Evolutionary conservation across 1,284 basidiomycete species (phyloP).

Genomic region (Blastosporella zonata): DNA sequence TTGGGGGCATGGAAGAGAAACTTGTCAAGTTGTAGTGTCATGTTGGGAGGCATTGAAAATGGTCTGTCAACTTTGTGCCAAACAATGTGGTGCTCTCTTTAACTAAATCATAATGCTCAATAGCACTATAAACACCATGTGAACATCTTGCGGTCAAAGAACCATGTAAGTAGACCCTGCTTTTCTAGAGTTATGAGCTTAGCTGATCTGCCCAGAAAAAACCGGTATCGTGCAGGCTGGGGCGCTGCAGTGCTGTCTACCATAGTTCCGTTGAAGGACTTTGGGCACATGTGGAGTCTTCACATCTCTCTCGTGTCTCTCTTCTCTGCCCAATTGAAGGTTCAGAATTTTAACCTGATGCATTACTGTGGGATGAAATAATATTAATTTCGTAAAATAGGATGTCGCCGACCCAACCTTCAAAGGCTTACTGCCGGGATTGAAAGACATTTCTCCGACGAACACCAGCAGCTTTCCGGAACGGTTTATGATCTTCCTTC

Average conservation of each 20-base stretch:
- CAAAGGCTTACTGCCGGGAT: constrained; percentile 14
- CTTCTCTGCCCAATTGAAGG: constrained; percentile 23
- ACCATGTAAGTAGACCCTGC: constrained; percentile 15
- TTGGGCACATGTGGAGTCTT: constrained; percentile 19
- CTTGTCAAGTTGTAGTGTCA: constrained; percentile 20
- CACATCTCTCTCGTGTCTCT: constrained; percentile 20
- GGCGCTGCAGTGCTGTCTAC: constrained; percentile 3
- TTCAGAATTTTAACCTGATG: constrained; percentile 5
- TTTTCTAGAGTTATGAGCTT: neutral
- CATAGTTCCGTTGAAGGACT: constrained; percentile 18
- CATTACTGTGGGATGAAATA: neutral
- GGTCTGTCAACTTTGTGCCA: constrained; percentile 14
- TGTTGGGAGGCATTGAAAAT: constrained; percentile 21
- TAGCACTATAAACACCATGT: constrained; percentile 17
- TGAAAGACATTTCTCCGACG: constrained; percentile 19
- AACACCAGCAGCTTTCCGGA: constrained; percentile 19
- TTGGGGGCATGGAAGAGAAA: constrained; percentile 19
- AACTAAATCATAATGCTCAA: neutral
- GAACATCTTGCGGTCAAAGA: constrained; percentile 2
- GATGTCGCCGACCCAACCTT: constrained; percentile 10
- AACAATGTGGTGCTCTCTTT: neutral
- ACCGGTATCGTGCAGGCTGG: neutral
- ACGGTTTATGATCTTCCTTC: constrained; percentile 17
- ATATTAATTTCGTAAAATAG: constrained; percentile 6
- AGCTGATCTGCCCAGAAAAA: constrained; percentile 4